Percentiles rank a stretch among this genome's conserved stretches.
phyloP scores from a whole-genome alignment of 768 basidiomycete genomes.

The Mycena galopus region DNA sequence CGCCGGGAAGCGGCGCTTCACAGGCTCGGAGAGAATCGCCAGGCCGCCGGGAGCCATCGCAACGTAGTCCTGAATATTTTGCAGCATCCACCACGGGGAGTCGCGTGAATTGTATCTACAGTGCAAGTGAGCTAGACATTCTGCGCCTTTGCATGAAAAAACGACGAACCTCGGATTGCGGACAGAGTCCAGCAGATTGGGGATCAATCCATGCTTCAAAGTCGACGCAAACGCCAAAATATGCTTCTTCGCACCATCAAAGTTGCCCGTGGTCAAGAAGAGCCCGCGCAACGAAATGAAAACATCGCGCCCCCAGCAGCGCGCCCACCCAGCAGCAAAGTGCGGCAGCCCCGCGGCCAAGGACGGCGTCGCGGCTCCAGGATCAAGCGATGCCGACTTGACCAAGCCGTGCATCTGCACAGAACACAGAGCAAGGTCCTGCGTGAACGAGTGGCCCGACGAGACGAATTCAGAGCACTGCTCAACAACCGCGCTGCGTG shows the following conservation, averaged over 20 bases:
- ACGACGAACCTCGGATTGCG: conserved; percentile 79
- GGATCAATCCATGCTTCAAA: conserved; percentile 95
- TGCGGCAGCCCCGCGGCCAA: conserved; percentile 97
- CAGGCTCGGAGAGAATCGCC: conserved; percentile 80
- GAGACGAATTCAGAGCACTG: conserved; percentile 91
- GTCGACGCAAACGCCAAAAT: conserved; percentile 95
- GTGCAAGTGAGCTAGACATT: neutral
- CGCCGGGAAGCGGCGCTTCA: conserved; percentile 94
- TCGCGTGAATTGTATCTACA: conserved; percentile 94
- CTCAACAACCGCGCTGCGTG: conserved; percentile 84
- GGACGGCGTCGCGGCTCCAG: conserved; percentile 76
- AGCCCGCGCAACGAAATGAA: conserved; percentile 95
- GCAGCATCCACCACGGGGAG: conserved; percentile 99
- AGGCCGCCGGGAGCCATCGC: conserved; percentile 87
- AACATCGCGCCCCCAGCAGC: conserved; percentile 96
- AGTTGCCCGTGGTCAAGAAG: conserved; percentile 94
- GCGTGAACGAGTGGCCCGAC: conserved; percentile 89
- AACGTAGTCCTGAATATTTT: conserved; percentile 97
- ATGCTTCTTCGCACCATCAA: conserved; percentile 86
- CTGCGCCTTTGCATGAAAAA: neutral
- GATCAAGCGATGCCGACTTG: conserved; percentile 90
- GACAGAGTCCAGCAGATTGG: conserved; percentile 93
- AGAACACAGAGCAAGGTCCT: conserved; percentile 87
- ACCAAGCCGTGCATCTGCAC: conserved; percentile 94
- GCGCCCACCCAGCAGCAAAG: conserved; percentile 93